These are phyloP conservation scores for Alternaria brassicicola DNA, from an alignment of 2,329 filamentous ascomycete species.

Conservation along the genomic window DNA sequence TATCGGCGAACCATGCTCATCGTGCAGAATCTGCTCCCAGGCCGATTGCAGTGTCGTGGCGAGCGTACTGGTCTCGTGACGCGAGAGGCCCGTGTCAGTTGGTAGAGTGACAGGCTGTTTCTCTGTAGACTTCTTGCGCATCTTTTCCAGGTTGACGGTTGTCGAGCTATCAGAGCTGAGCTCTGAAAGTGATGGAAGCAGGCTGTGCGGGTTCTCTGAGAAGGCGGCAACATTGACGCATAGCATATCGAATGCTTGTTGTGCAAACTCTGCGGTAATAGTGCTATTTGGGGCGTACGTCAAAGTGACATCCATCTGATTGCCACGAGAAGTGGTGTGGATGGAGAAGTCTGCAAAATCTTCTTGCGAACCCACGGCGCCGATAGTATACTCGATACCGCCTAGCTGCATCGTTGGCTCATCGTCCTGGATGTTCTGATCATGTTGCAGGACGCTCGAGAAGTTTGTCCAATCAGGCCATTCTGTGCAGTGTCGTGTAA, in stretches of 20 bases:
- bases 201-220: conserved; percentile 36
- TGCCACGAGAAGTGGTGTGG: conserved; percentile 31
- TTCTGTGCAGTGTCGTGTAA: conserved; percentile 44
- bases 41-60: conserved; percentile 35
- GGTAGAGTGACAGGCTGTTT: conserved; percentile 34
- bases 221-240: conserved; percentile 37
- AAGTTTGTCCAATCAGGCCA: conserved; percentile 49
- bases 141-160: conserved; percentile 30
- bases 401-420: conserved; percentile 59
- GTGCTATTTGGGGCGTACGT: conserved; percentile 50
- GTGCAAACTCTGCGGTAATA: conserved; percentile 58
- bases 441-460: conserved; percentile 43
- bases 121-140: conserved; percentile 31
- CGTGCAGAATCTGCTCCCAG: conserved; percentile 41
- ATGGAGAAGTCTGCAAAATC: conserved; percentile 46
- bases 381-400: conserved; percentile 37
- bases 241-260: conserved; percentile 54
- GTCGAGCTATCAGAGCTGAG: conserved; percentile 33
- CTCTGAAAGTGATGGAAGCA: conserved; percentile 35
- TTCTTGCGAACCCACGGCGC: conserved; percentile 38
- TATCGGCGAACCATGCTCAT: conserved; percentile 28
- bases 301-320: conserved; percentile 37
- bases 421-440: conserved; percentile 38
- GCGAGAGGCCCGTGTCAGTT: conserved; percentile 34
- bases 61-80: conserved; percentile 29